Conservation (phyloP, 495 filamentous ascomycete species). For the Emericellopsis terricola region DNA sequence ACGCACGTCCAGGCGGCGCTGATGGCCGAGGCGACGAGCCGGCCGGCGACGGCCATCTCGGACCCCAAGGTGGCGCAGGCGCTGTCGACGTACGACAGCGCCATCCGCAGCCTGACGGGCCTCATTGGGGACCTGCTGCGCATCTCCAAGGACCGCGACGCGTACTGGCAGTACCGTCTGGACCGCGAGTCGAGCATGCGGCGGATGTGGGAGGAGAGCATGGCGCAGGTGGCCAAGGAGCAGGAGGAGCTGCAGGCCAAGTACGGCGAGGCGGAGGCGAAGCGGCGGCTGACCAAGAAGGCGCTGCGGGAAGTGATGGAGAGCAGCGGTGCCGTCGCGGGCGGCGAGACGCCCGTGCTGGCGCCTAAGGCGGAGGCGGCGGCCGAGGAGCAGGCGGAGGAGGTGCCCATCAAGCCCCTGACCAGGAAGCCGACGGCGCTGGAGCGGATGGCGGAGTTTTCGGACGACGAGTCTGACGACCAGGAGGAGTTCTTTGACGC, state of each 20-base stretch:
- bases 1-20: constrained; percentile 68
- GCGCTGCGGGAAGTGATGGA: constrained; percentile 78
- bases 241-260: constrained; percentile 78
- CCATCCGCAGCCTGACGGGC: constrained; percentile 71
- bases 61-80: constrained; percentile 64
- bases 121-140: constrained; percentile 75
- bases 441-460: constrained; percentile 43
- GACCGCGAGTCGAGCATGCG: constrained; percentile 77
- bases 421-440: constrained; percentile 38
- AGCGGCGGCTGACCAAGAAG: constrained; percentile 74
- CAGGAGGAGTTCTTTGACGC: constrained; percentile 97
- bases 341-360: constrained; percentile 19
- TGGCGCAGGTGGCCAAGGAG: constrained; percentile 82
- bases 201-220: constrained; percentile 96
- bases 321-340: constrained; percentile 29
- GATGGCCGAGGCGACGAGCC: constrained; percentile 48
- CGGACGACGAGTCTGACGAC: constrained; percentile 63
- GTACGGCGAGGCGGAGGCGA: constrained; percentile 79
- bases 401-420: constrained; percentile 12
- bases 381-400: constrained; percentile 11
- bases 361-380: constrained; percentile 11
- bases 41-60: constrained; percentile 48
- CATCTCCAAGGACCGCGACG: constrained; percentile 83
- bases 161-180: constrained; percentile 90
- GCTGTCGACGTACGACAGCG: constrained; percentile 28